These are phyloP conservation scores for Ceratobasidium sp. DNA, from an alignment of 1,284 basidiomycete genomes.

Conservation along the genomic window DNA sequence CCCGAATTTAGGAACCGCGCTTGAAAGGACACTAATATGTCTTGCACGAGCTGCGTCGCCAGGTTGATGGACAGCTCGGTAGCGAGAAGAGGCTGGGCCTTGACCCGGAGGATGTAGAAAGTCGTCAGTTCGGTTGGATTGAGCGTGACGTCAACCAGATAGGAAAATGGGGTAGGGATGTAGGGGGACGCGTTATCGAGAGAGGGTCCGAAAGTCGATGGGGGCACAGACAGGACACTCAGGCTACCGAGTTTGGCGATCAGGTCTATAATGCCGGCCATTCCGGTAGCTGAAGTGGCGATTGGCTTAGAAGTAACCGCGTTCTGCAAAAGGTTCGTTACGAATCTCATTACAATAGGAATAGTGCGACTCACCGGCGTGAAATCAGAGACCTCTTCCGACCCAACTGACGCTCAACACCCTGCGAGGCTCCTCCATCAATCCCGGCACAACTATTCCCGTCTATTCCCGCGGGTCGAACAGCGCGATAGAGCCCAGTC, in stretches of 20 bases:
- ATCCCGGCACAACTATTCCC: neutral
- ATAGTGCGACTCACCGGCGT: neutral
- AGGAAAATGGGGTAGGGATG: neutral
- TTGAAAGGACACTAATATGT: slow-evolving; percentile 27
- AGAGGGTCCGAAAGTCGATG: neutral
- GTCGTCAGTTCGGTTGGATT: slow-evolving; percentile 21
- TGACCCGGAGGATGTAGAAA: slow-evolving; percentile 9
- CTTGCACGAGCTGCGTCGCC: neutral
- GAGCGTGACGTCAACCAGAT: slow-evolving; percentile 19
- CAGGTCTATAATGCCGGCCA: slow-evolving; percentile 19
- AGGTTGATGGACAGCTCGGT: neutral
- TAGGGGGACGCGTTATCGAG: neutral
- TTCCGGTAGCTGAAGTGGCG: neutral
- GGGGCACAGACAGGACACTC: neutral
- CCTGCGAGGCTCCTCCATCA: neutral
- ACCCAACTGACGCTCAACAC: neutral
- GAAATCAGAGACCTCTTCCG: neutral
- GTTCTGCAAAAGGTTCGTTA: neutral
- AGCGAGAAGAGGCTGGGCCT: slow-evolving; percentile 1
- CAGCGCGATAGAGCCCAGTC: neutral
- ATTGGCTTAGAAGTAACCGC: neutral
- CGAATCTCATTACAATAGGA: neutral
- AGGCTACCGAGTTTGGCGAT: slow-evolving; percentile 19
- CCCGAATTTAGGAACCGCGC: neutral
- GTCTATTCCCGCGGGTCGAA: neutral